Percentiles rank a stretch among this genome's conserved stretches.
Evolutionary conservation across 148 eudicot species (phyloP).

Genomic region (Cornus kousa): DNA sequence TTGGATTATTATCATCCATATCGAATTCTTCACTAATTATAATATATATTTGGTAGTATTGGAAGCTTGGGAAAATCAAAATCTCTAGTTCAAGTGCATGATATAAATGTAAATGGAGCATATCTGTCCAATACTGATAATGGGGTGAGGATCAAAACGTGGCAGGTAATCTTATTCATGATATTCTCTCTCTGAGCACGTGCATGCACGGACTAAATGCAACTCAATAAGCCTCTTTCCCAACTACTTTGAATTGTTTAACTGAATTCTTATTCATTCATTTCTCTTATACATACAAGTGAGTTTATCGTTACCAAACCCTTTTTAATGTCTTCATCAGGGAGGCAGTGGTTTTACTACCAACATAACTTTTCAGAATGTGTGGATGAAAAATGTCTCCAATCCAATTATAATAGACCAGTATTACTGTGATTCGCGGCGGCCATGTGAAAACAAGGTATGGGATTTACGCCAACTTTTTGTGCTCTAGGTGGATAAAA

Average conservation of each 20-base stretch:
- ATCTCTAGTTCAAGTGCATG: constrained; percentile 48
- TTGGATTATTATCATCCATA: background rate
- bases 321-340: constrained; percentile 31
- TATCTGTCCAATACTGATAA: constrained; percentile 66
- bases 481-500: background rate
- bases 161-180: constrained; percentile 67
- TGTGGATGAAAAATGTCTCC: constrained; percentile 75
- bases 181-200: background rate
- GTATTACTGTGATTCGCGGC: constrained; percentile 66
- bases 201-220: background rate
- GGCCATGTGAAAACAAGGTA: constrained; percentile 82
- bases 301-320: background rate
- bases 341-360: constrained; percentile 83
- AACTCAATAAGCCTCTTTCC: background rate
- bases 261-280: background rate
- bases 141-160: constrained; percentile 88
- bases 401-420: constrained; percentile 94
- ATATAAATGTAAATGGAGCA: constrained; percentile 60
- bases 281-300: background rate
- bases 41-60: constrained; percentile 39
- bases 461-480: background rate
- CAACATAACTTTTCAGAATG: constrained; percentile 54
- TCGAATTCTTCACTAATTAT: background rate
- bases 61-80: constrained; percentile 85
- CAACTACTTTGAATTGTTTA: background rate